These are phyloP conservation scores for Teunomyces pallodes DNA, from an alignment of 805 yeast genomes.

Conservation along the genomic window DNA sequence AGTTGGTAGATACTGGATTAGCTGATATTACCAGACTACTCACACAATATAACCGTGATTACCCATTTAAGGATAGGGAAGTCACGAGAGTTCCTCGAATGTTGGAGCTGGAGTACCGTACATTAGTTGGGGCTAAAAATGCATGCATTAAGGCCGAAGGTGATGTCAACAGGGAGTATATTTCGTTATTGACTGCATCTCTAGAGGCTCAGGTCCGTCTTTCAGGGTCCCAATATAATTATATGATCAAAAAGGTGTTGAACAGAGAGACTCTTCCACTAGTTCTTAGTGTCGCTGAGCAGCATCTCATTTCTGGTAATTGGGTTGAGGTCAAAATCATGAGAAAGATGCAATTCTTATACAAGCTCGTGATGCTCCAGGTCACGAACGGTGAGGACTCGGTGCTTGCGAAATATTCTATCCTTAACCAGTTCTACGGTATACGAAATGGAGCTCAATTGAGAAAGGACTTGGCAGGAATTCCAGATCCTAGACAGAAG, in stretches of 20 bases:
- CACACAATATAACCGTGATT: constrained; percentile 12
- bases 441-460: constrained; percentile 14
- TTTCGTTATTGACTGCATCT: constrained; percentile 8
- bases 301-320: constrained; percentile 29
- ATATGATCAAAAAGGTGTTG: constrained; percentile 10
- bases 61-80: constrained; percentile 15
- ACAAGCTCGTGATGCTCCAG: constrained; percentile 24
- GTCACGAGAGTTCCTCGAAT: constrained; percentile 10
- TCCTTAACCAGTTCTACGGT: constrained; percentile 28
- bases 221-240: constrained; percentile 19
- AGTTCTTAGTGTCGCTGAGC: constrained; percentile 25
- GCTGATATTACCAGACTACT: constrained; percentile 19
- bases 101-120: constrained; percentile 4
- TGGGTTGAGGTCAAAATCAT: constrained; percentile 24
- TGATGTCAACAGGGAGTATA: constrained; percentile 8
- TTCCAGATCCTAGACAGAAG: constrained; percentile 11
- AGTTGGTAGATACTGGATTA: constrained; percentile 25
- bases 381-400: constrained; percentile 11
- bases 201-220: constrained; percentile 11
- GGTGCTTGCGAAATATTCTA: constrained; percentile 14
- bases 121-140: constrained; percentile 13
- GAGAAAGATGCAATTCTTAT: constrained; percentile 23
- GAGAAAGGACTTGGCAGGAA: constrained; percentile 8
- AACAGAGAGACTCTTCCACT: constrained; percentile 6
- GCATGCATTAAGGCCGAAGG: constrained; percentile 8